Evolutionary conservation across 306 rosid genomes (phyloP).

Genomic region (Cucurbita argyrosperma): DNA sequence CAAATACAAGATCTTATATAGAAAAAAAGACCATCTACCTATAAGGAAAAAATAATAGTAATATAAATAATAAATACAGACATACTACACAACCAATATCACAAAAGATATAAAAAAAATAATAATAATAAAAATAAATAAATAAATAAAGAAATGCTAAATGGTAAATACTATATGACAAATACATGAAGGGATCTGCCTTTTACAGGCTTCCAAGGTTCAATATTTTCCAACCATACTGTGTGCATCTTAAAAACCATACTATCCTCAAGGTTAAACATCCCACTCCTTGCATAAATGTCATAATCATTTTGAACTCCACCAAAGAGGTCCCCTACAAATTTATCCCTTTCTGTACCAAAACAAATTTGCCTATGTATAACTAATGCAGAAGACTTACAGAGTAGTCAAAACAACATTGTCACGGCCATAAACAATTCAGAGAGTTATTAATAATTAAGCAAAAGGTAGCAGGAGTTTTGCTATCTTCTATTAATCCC

Average conservation of each 20-base stretch:
- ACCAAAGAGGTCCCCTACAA: neutral
- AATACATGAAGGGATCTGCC: neutral
- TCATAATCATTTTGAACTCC: neutral
- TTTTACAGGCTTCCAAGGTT: neutral
- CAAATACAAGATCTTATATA: too few relatives aligned
- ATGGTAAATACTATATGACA: neutral
- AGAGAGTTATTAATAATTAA: neutral
- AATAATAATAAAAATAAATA: too few relatives aligned
- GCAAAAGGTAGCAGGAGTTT: neutral
- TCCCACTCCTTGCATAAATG: neutral
- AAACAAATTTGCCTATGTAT: neutral
- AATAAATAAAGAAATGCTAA: neutral
- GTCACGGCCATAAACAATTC: neutral
- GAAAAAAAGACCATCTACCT: too few relatives aligned
- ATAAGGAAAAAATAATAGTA: too few relatives aligned
- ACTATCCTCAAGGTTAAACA: neutral
- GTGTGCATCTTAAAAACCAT: neutral
- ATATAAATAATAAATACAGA: too few relatives aligned
- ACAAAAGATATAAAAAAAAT: too few relatives aligned
- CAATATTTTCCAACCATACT: neutral
- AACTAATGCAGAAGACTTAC: neutral
- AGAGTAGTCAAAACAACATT: neutral
- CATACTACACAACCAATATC: too few relatives aligned
- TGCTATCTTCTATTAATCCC: neutral
- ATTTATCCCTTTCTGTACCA: neutral